phyloP scores from a whole-genome alignment of 2,329 filamentous ascomycete species.

The Colletotrichum sp. region DNA sequence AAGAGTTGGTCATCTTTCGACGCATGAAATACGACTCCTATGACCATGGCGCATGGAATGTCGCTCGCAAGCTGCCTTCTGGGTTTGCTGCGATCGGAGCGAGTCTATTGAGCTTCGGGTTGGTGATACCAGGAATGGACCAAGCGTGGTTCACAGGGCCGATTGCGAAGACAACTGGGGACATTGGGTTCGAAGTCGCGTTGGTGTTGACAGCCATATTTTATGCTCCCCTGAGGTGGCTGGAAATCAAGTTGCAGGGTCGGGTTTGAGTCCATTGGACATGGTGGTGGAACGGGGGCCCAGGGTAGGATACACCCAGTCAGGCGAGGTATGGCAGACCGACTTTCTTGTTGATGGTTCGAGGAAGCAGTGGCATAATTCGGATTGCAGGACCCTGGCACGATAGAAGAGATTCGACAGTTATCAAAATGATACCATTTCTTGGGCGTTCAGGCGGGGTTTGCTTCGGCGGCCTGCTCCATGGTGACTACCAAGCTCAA shows the following conservation, averaged over 20 bases:
- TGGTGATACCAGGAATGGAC: constrained; percentile 47
- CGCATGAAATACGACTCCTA: constrained; percentile 44
- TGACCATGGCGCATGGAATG: constrained; percentile 50
- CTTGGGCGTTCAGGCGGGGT: neutral
- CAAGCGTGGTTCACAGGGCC: constrained; percentile 50
- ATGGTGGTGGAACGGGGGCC: neutral
- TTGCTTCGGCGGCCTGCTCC: neutral
- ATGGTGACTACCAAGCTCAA: neutral
- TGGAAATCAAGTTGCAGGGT: constrained; percentile 38
- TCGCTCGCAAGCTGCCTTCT: constrained; percentile 42
- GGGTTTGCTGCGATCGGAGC: constrained; percentile 49
- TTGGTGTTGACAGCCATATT: constrained; percentile 44
- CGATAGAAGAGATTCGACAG: neutral
- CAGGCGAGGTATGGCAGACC: constrained; percentile 17
- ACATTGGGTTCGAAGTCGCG: constrained; percentile 51
- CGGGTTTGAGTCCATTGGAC: constrained; percentile 22
- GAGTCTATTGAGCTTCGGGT: constrained; percentile 45
- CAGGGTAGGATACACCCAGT: neutral
- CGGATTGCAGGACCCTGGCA: neutral
- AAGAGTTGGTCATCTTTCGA: constrained; percentile 49
- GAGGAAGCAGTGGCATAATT: neutral
- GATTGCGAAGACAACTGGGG: constrained; percentile 45
- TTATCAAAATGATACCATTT: constrained; percentile 7
- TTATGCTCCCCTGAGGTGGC: constrained; percentile 43
- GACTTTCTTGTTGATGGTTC: neutral